A percentile compares a stretch with the other conserved stretches of the same genome.
Evolutionary conservation across 495 filamentous ascomycete genomes (phyloP).

Genomic region (Hypoxylon trugodes): DNA sequence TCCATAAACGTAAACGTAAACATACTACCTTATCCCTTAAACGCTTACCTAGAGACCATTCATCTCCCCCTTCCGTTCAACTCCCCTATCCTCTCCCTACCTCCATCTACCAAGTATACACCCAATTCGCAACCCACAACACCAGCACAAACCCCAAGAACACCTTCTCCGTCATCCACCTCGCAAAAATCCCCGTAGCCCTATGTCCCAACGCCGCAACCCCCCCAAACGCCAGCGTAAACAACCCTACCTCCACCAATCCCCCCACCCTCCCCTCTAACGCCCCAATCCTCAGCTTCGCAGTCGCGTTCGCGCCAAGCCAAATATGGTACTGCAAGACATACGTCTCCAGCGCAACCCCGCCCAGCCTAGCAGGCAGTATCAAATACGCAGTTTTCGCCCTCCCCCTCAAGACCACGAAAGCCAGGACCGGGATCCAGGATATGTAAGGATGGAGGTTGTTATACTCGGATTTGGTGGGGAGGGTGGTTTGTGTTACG

Average conservation of each 20-base stretch:
- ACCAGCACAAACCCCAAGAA: constrained; percentile 9
- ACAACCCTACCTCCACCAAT: constrained; percentile 28
- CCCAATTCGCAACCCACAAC: too few relatives aligned
- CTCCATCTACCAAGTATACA: too few relatives aligned
- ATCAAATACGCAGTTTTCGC: constrained; percentile 54
- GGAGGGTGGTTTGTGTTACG: constrained; percentile 38
- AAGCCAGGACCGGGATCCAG: constrained; percentile 61
- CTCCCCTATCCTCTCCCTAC: too few relatives aligned
- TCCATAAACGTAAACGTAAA: too few relatives aligned
- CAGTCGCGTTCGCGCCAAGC: constrained; percentile 67
- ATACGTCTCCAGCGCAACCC: constrained; percentile 65
- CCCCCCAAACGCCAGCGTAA: constrained; percentile 28
- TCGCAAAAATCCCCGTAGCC: constrained; percentile 18
- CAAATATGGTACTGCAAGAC: constrained; percentile 69
- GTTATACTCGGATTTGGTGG: constrained; percentile 58
- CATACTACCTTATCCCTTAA: too few relatives aligned
- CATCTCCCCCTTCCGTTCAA: too few relatives aligned
- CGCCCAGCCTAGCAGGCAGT: constrained; percentile 63
- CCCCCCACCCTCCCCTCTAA: constrained; percentile 35
- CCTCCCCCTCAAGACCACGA: constrained; percentile 57
- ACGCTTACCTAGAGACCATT: too few relatives aligned
- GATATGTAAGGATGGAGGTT: constrained; percentile 62
- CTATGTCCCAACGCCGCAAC: constrained; percentile 20
- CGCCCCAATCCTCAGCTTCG: constrained; percentile 58
- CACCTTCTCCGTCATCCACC: background rate